A percentile compares a stretch with the other conserved stretches of the same genome.
These are phyloP conservation scores for Skeletonema costatum DNA, from an alignment of 108 stramenopile species.

Conservation along the genomic window DNA sequence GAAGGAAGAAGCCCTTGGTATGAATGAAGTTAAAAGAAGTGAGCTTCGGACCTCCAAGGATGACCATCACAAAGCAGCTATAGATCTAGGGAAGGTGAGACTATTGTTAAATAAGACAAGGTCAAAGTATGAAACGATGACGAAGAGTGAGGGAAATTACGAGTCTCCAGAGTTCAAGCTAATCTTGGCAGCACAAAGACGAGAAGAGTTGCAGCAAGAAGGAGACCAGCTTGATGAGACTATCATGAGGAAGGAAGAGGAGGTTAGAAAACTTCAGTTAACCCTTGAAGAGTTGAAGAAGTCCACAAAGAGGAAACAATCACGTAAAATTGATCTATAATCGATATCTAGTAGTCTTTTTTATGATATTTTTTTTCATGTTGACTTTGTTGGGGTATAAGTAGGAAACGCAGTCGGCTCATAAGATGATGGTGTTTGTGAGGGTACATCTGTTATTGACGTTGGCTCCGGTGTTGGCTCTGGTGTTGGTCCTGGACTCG, in stretches of 20 bases:
- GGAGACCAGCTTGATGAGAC: slow-evolving; percentile 83
- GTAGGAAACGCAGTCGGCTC: background rate
- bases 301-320: background rate
- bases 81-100: slow-evolving; percentile 66
- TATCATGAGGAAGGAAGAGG: slow-evolving; percentile 55
- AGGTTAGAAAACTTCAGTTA: slow-evolving; percentile 32
- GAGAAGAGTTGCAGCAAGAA: slow-evolving; percentile 85
- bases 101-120: slow-evolving; percentile 40
- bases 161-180: slow-evolving; percentile 79
- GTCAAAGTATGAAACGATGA: slow-evolving; percentile 72
- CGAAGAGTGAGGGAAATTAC: slow-evolving; percentile 45
- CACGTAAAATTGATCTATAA: too few relatives aligned
- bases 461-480: too few relatives aligned
- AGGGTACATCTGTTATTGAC: background rate
- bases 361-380: too few relatives aligned
- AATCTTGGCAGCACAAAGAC: slow-evolving; percentile 82
- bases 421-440: background rate
- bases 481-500: background rate
- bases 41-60: slow-evolving; percentile 70
- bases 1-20: slow-evolving; percentile 50
- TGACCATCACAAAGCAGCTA: slow-evolving; percentile 72
- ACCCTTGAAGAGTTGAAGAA: slow-evolving; percentile 25
- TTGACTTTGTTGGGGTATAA: background rate
- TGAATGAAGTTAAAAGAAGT: slow-evolving; percentile 66
- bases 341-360: too few relatives aligned